phyloP scores from a whole-genome alignment of 352 stramenopile genomes.

The Phytophthora aleatoria region DNA sequence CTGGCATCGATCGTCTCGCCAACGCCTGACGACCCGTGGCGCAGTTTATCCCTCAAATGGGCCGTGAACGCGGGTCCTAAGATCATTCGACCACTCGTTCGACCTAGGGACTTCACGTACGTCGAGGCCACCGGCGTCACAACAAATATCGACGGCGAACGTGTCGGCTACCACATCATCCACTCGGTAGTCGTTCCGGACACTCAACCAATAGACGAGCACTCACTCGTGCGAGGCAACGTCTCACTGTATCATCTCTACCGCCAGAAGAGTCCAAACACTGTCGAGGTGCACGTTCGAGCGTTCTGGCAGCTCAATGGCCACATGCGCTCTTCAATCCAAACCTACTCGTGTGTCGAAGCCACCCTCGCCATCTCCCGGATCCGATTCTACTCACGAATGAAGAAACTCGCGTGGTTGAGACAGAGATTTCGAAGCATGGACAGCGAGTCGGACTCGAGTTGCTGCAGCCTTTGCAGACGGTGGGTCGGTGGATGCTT shows the following conservation, averaged over 20 bases:
- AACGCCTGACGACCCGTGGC: conserved; percentile 29
- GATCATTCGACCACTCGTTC: conserved; percentile 35
- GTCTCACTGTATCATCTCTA: conserved; percentile 40
- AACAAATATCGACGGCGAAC: conserved; percentile 33
- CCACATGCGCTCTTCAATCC: conserved; percentile 9
- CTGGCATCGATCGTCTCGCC: conserved; percentile 23
- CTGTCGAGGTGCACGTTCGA: conserved; percentile 43
- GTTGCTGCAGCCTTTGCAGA: conserved; percentile 31
- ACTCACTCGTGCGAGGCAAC: conserved; percentile 35
- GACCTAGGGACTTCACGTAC: conserved; percentile 45
- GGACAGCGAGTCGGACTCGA: neutral
- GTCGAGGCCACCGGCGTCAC: conserved; percentile 44
- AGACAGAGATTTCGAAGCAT: conserved; percentile 5
- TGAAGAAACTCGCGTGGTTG: conserved; percentile 28
- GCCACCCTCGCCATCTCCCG: conserved; percentile 20
- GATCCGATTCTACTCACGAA: conserved; percentile 17
- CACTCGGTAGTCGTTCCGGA: conserved; percentile 37
- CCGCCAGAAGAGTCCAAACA: conserved; percentile 32
- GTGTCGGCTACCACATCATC: conserved; percentile 41
- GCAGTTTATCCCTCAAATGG: conserved; percentile 42
- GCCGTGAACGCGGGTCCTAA: conserved; percentile 26
- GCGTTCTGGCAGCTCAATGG: conserved; percentile 34
- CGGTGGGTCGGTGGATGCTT: conserved; percentile 17
- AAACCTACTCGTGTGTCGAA: conserved; percentile 16
- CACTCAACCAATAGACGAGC: conserved; percentile 22